Conservation (phyloP, 208 protist species). For the Spongospora subterranea region DNA sequence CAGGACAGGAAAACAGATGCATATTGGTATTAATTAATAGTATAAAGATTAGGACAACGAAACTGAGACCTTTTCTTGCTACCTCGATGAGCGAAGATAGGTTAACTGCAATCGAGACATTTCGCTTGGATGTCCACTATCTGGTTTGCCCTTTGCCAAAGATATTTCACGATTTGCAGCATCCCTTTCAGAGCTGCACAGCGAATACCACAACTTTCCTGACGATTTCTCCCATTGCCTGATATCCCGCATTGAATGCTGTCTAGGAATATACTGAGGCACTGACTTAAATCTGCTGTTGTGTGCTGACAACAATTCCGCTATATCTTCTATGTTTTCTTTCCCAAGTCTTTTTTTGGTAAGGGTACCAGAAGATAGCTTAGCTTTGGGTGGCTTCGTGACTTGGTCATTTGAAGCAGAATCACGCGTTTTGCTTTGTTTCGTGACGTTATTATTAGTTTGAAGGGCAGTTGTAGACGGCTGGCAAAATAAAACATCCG, state of each 20-base stretch:
- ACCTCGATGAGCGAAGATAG: neutral
- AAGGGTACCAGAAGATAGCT: neutral
- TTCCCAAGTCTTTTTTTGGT: neutral
- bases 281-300: neutral
- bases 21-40: too few species aligned
- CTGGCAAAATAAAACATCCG: neutral
- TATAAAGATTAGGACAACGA: neutral
- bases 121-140: neutral
- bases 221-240: constrained; percentile 3
- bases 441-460: neutral
- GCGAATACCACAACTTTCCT: neutral
- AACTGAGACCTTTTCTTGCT: neutral
- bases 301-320: neutral
- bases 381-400: neutral
- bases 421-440: neutral
- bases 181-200: neutral
- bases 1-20: too few species aligned
- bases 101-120: neutral
- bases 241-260: constrained; percentile 44
- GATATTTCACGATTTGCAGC: constrained; percentile 1
- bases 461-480: neutral
- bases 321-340: constrained; percentile 38
- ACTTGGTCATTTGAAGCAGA: neutral
- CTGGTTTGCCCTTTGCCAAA: neutral
- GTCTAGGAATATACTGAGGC: neutral